Evolutionary conservation across 768 basidiomycete genomes (phyloP), one percentile per base, ranked within the genome.

Genomic region (Heimioporus sp.): DNA sequence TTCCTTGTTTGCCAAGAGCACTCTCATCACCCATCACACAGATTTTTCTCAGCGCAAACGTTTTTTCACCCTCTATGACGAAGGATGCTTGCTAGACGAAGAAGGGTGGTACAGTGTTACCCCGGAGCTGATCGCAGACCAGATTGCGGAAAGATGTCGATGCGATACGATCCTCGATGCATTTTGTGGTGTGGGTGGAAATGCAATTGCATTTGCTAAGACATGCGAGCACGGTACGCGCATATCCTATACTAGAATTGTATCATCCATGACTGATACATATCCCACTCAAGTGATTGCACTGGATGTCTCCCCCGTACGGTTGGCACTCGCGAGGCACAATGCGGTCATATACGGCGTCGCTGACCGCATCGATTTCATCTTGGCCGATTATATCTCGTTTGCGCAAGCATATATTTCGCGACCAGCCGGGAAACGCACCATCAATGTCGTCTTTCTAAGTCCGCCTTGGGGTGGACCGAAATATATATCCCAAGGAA

Each of bases 21-120:
- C 46, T 43, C 45, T 63, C 34, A 49, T 48, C 24, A 10, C 21
- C 19, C 35, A 21, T n/a, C 41, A 44, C 32, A 24, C 61, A 98
- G 95, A 98, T 67, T 98, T 89, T 64, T 79, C 79, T 6, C 96
- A 98, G 67, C 78, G 96, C 31, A 77, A 81, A 48, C 82, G 92
- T 1, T 85, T 82, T 57, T 93, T 98, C 66, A 88, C 88, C 1
- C 71, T 82, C 30, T 94, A 92, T 59, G 80, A 85, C 21, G 69
- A 83, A 16, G 93, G 94, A 1, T 92, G 93, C 64, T 76, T 97
- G 2, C 73, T 98, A 11, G 97, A 98, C 57, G 83, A 90, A 58
- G 92, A 96, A 66, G 96, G 96, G n/a, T 98, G 95, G 96, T 98
- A 89, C 71, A 93, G 90, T 55, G 87, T 98, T 52, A 99, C 97